Conservation (phyloP, 352 stramenopile genomes). For the Globisporangium yorkense region DNA sequence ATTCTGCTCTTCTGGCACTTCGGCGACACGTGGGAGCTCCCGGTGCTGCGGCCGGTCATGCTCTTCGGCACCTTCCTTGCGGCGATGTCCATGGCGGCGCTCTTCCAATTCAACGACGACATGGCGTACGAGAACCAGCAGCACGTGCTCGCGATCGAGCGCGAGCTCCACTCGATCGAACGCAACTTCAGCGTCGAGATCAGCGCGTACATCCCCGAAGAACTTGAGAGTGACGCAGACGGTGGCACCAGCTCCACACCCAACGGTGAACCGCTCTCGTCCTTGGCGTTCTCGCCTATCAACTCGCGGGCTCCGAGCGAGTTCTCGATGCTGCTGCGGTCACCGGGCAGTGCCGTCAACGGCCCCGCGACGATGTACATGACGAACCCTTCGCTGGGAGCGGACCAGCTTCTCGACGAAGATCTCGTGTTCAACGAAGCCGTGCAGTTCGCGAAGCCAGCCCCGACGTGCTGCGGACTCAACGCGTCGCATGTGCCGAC, state of each 20-base stretch:
- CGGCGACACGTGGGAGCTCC: slow-evolving; percentile 72
- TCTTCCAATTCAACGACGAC: slow-evolving; percentile 83
- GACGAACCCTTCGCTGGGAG: slow-evolving; percentile 9
- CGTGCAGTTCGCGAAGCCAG: slow-evolving; percentile 1
- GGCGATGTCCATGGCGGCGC: slow-evolving; percentile 42
- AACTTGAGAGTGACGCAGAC: slow-evolving; percentile 8
- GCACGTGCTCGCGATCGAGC: slow-evolving; percentile 45
- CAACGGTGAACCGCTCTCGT: not conserved
- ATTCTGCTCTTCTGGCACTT: slow-evolving; percentile 68
- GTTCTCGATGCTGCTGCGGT: slow-evolving; percentile 25
- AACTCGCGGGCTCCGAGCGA: slow-evolving; percentile 19
- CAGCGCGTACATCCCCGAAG: slow-evolving; percentile 24
- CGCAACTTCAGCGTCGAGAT: slow-evolving; percentile 55
- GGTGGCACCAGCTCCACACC: not conserved
- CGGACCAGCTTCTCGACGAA: slow-evolving; percentile 3
- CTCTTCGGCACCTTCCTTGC: slow-evolving; percentile 56
- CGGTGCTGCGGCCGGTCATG: slow-evolving; percentile 57
- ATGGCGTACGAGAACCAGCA: slow-evolving; percentile 61
- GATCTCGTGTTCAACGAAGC: slow-evolving; percentile 17
- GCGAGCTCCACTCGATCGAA: slow-evolving; percentile 56
- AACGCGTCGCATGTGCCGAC: slow-evolving; percentile 43
- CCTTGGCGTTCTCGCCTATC: slow-evolving; percentile 14
- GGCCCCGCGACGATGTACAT: slow-evolving; percentile 12
- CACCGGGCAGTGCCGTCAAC: slow-evolving; percentile 3
- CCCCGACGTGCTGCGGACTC: slow-evolving; percentile 24